Conservation (phyloP, 305 asterid species). For the Fraxinus baroniana region DNA sequence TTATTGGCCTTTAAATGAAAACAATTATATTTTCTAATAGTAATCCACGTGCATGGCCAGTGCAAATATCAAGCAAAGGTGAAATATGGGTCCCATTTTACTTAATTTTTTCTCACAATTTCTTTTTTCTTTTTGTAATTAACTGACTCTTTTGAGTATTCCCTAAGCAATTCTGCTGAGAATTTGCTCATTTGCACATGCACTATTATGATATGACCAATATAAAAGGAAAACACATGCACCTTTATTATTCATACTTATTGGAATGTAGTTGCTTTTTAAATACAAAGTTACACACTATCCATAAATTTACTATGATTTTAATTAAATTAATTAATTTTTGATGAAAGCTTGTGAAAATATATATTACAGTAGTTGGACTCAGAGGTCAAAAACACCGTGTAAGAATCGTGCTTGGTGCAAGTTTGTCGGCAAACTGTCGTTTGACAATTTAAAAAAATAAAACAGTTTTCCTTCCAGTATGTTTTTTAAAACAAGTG, state of each 20-base stretch:
- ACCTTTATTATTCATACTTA: slow-evolving; percentile 23
- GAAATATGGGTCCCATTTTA: slow-evolving; percentile 34
- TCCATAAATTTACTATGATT: background rate
- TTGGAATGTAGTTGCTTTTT: background rate
- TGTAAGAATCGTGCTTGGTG: too few relatives aligned
- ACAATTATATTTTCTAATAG: background rate
- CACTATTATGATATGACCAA: background rate
- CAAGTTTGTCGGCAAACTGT: too few relatives aligned
- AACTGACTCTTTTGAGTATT: slow-evolving; percentile 40
- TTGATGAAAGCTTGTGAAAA: too few relatives aligned
- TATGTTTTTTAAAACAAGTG: too few relatives aligned
- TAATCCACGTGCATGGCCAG: slow-evolving; percentile 22
- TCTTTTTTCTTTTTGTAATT: background rate
- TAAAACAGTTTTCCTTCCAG: too few relatives aligned
- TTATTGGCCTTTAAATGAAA: background rate
- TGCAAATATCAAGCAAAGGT: slow-evolving; percentile 28
- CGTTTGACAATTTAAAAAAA: too few relatives aligned
- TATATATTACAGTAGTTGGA: too few relatives aligned
- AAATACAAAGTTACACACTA: background rate
- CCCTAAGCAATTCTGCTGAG: slow-evolving; percentile 46
- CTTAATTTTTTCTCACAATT: background rate
- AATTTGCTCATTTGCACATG: slow-evolving; percentile 44
- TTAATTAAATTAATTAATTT: too few relatives aligned
- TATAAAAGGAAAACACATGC: slow-evolving; percentile 1
- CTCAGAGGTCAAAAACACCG: too few relatives aligned